Evolutionary conservation across 2,329 filamentous ascomycete genomes (phyloP).

Genomic region (Davidsoniella eucalypti): DNA sequence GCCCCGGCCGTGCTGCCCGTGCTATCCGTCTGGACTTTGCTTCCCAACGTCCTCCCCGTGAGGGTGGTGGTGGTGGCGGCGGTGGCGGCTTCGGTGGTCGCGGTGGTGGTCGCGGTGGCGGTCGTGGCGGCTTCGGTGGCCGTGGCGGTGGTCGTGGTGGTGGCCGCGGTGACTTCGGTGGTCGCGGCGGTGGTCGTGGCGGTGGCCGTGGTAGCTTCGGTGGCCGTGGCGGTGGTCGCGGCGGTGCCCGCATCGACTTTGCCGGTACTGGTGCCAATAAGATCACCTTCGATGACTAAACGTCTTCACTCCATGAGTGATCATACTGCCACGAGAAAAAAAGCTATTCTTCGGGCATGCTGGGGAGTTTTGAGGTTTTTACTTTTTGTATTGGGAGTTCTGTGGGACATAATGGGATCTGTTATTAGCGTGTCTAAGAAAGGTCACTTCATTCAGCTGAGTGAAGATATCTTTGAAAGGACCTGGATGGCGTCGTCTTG

Average conservation of each 20-base stretch:
- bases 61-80: constrained; percentile 32
- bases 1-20: constrained; percentile 52
- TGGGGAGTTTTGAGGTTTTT: too few species aligned
- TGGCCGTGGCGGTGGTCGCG: constrained; percentile 31
- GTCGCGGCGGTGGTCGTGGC: constrained; percentile 36
- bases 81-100: constrained; percentile 35
- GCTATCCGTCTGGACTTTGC: constrained; percentile 72
- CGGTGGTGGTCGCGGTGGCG: constrained; percentile 31
- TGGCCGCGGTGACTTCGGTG: constrained; percentile 33
- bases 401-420: constrained; percentile 1
- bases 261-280: constrained; percentile 49
- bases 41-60: constrained; percentile 45
- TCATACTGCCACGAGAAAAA: too few species aligned
- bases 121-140: constrained; percentile 35
- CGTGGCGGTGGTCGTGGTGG: constrained; percentile 28
- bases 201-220: constrained; percentile 30
- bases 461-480: not conserved
- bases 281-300: constrained; percentile 44
- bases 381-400: not conserved
- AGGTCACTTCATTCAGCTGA: not conserved
- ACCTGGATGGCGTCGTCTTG: not conserved
- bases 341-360: too few species aligned
- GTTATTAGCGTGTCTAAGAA: not conserved
- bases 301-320: too few species aligned
- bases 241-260: constrained; percentile 18